A percentile compares a stretch with the other conserved stretches of the same genome.
These are phyloP conservation scores for Pleurozium schreberi DNA, from an alignment of 225 moss, liverwort and hornwort species.

Conservation along the genomic window DNA sequence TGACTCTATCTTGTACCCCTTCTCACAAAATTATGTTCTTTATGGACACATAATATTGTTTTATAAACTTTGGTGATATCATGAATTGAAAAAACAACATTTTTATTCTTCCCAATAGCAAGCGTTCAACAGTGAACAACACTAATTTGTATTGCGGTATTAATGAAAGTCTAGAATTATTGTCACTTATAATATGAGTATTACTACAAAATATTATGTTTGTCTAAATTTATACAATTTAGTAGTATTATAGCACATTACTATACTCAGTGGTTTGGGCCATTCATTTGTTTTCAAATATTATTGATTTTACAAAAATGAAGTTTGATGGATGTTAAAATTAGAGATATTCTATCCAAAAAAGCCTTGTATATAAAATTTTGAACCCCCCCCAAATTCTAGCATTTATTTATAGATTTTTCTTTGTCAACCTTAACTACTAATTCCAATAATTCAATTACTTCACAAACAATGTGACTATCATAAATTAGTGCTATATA, in stretches of 20 bases:
- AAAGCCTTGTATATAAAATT: rapidly evolving
- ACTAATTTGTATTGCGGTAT: rapidly evolving
- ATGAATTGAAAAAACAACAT: too few relatives aligned
- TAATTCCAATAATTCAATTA: too few relatives aligned
- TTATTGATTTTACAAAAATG: neutral
- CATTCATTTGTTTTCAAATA: neutral
- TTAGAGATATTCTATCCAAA: neutral
- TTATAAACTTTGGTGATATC: neutral
- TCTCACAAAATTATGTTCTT: neutral
- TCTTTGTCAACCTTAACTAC: rapidly evolving
- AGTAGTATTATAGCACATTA: neutral
- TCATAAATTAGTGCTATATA: too few relatives aligned
- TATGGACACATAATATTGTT: neutral
- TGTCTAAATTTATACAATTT: neutral
- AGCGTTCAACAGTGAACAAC: too few relatives aligned
- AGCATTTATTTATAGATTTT: neutral
- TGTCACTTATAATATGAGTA: neutral
- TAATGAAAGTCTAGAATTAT: neutral
- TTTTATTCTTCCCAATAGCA: too few relatives aligned
- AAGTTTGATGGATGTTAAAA: neutral
- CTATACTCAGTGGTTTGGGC: rapidly evolving
- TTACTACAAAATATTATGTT: neutral
- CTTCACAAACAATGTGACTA: too few relatives aligned
- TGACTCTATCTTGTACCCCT: neutral
- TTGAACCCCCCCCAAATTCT: rapidly evolving